phyloP scores from a whole-genome alignment of 2,329 filamentous ascomycete species.

The Mollisia scopiformis region DNA sequence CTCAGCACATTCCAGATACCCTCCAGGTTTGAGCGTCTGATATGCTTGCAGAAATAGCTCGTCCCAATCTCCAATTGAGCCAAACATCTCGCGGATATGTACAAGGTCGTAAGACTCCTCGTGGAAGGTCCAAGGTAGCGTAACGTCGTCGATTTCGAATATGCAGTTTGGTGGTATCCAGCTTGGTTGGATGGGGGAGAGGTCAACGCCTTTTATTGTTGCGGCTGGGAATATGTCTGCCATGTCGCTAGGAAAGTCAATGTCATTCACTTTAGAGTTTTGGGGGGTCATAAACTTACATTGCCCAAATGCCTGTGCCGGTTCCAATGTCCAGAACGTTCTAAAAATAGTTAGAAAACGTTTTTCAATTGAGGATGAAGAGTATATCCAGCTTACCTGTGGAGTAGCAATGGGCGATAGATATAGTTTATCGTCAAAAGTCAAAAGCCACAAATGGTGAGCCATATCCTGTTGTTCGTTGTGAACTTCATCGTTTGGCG shows the following conservation, averaged over 20 bases:
- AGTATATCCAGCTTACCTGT: background rate
- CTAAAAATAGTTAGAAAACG: background rate
- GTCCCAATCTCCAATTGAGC: background rate
- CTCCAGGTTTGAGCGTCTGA: background rate
- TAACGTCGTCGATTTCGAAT: conserved; percentile 38
- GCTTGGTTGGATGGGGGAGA: conserved; percentile 28
- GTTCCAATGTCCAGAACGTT: background rate
- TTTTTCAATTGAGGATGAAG: background rate
- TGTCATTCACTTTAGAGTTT: background rate
- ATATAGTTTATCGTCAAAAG: background rate
- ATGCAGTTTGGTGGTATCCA: conserved; percentile 33
- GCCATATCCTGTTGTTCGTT: conserved; percentile 7
- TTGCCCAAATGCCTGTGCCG: conserved; percentile 40
- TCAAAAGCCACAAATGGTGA: conserved; percentile 5
- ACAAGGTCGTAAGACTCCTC: conserved; percentile 57
- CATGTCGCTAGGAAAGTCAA: conserved; percentile 27
- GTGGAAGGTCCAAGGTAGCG: conserved; percentile 47
- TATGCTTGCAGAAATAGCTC: background rate
- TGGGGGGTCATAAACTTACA: no score
- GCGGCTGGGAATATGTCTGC: conserved; percentile 27
- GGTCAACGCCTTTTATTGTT: conserved; percentile 28
- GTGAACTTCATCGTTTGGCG: conserved; percentile 12
- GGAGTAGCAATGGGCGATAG: background rate
- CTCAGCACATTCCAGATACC: background rate
- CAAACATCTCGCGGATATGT: conserved; percentile 49